Evolutionary conservation across 2,329 filamentous ascomycete genomes (phyloP).

Genomic region (Diplodia intermedia): DNA sequence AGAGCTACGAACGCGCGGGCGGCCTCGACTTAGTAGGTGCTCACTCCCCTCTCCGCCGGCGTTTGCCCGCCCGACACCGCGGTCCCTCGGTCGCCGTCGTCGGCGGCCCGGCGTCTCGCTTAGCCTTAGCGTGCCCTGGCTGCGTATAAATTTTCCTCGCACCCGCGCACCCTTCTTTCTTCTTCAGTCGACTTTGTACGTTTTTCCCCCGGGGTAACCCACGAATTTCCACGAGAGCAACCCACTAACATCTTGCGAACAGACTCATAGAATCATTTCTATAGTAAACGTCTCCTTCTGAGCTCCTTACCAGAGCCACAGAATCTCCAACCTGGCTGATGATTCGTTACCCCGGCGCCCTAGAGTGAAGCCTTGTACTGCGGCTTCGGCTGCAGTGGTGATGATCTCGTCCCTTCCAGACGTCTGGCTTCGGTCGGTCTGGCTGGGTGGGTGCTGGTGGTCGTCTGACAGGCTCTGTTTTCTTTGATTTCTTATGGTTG

Average conservation of each 20-base stretch:
- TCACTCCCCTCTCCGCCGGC: not conserved
- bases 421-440: conserved; percentile 77
- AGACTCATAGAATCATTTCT: conserved; percentile 84
- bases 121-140: not conserved
- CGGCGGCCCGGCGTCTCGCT: not conserved
- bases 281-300: conserved; percentile 94
- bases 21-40: not conserved
- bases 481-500: conserved; percentile 34
- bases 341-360: conserved; percentile 79
- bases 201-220: not conserved
- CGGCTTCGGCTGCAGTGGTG: conserved; percentile 85
- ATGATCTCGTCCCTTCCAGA: conserved; percentile 86
- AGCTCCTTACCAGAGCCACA: conserved; percentile 92
- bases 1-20: not conserved
- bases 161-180: not conserved
- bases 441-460: conserved; percentile 77
- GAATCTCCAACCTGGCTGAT: conserved; percentile 91
- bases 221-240: not conserved
- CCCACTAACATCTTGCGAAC: not conserved
- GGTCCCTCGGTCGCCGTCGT: not conserved
- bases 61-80: not conserved
- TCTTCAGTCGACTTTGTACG: conserved; percentile 26
- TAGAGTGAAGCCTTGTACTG: conserved; percentile 77
- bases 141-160: not conserved
- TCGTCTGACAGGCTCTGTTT: conserved; percentile 78